phyloP scores from a whole-genome alignment of 2,329 filamentous ascomycete species.

The Basipetospora chlamydospora region DNA sequence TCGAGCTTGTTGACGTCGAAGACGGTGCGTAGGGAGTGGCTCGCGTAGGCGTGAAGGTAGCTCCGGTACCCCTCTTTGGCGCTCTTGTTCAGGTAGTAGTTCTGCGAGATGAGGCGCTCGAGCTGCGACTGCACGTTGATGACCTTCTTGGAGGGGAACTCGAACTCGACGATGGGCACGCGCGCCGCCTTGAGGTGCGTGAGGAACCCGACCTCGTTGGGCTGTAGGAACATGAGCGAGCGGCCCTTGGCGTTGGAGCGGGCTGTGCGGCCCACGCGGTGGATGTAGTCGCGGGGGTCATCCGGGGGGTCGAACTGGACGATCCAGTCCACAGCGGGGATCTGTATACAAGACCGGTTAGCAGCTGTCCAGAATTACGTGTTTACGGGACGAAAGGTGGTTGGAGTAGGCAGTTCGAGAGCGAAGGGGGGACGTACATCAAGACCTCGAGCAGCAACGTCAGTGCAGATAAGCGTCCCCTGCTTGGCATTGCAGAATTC shows the following conservation, averaged over 20 bases:
- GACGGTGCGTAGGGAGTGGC: conserved; percentile 39
- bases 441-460: conserved; percentile 86
- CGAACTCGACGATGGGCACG: conserved; percentile 90
- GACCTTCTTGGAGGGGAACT: conserved; percentile 86
- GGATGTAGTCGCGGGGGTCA: conserved; percentile 82
- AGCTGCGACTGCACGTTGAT: conserved; percentile 81
- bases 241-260: conserved; percentile 70
- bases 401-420: neutral
- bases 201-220: conserved; percentile 82
- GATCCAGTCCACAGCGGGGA: conserved; percentile 91
- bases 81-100: conserved; percentile 92
- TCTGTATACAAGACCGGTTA: conserved; percentile 33
- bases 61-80: conserved; percentile 68
- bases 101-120: conserved; percentile 84
- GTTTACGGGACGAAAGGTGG: no score
- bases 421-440: conserved; percentile 41
- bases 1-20: conserved; percentile 80
- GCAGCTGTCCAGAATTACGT: neutral
- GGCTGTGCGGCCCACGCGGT: conserved; percentile 89
- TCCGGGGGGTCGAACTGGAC: conserved; percentile 92
- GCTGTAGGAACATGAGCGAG: conserved; percentile 85
- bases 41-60: conserved; percentile 91
- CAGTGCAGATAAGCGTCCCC: conserved; percentile 87
- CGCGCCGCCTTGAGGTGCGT: conserved; percentile 80
- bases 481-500: conserved; percentile 69